These are phyloP conservation scores for Peronospora tabacina DNA, from an alignment of 352 stramenopile genomes.

Conservation along the genomic window DNA sequence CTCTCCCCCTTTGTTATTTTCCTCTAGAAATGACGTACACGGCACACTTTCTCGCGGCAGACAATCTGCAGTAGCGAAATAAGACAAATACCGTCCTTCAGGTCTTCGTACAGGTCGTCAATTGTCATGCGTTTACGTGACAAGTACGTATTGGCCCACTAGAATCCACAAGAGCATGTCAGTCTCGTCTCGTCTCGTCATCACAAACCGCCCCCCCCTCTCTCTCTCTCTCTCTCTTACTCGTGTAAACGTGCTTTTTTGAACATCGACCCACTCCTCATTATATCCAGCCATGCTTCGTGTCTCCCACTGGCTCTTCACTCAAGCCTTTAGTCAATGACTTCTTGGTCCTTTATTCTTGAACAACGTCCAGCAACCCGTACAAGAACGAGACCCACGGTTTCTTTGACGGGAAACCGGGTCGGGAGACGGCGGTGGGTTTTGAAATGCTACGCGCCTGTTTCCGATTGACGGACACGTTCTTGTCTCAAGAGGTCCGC, in stretches of 20 bases:
- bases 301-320: neutral
- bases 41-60: constrained; percentile 78
- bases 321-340: no score
- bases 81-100: constrained; percentile 81
- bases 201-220: neutral
- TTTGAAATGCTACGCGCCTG: constrained; percentile 13
- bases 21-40: constrained; percentile 35
- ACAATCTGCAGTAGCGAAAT: constrained; percentile 87
- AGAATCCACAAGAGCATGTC: constrained; percentile 13
- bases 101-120: constrained; percentile 85
- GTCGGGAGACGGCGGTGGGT: neutral
- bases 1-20: no score
- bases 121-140: constrained; percentile 85
- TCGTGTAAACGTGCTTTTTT: constrained; percentile 89
- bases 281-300: constrained; percentile 56
- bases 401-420: no score
- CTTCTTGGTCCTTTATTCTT: no score
- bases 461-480: constrained; percentile 15
- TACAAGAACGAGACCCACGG: no score
- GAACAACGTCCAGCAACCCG: no score
- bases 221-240: constrained; percentile 29
- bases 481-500: neutral
- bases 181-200: neutral
- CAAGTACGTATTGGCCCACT: constrained; percentile 89
- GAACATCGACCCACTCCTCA: constrained; percentile 86